phyloP scores from a whole-genome alignment of 2,329 filamentous ascomycete species.

The Cryphonectria japonica region DNA sequence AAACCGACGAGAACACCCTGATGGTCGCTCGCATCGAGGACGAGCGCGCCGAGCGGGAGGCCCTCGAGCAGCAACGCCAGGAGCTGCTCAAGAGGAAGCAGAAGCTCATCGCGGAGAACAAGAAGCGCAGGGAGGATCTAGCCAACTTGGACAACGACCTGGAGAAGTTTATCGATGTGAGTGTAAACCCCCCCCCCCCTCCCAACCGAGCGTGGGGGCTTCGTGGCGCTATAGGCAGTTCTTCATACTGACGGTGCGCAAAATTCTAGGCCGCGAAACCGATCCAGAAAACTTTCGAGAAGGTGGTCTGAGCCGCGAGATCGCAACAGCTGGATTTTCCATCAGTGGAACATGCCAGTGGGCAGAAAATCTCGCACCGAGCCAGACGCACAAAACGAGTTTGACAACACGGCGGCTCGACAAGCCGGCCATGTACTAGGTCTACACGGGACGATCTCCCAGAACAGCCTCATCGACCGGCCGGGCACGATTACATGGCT shows the following conservation, averaged over 20 bases:
- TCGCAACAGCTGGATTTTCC: neutral
- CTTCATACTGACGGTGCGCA: constrained; percentile 30
- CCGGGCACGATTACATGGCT: neutral
- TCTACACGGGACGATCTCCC: neutral
- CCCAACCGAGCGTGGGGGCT: neutral
- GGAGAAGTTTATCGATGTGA: constrained; percentile 89
- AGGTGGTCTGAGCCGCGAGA: constrained; percentile 54
- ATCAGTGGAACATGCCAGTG: neutral
- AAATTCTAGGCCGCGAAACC: constrained; percentile 75
- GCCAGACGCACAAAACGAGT: neutral
- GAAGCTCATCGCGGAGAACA: constrained; percentile 73
- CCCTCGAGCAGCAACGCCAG: constrained; percentile 81
- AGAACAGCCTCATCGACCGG: neutral
- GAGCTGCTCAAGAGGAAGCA: constrained; percentile 70
- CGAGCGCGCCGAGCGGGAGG: constrained; percentile 82
- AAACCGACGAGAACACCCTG: constrained; percentile 73
- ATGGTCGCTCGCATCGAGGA: constrained; percentile 92
- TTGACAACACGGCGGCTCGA: neutral
- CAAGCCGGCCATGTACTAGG: neutral
- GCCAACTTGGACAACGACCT: constrained; percentile 89
- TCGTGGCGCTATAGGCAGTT: neutral
- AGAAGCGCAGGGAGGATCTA: constrained; percentile 90
- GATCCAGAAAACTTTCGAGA: constrained; percentile 84
- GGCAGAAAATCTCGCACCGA: neutral
- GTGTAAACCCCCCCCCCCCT: constrained; percentile 35